phyloP scores from a whole-genome alignment of 2,329 filamentous ascomycete species.

The Cladosporium sphaerospermum region DNA sequence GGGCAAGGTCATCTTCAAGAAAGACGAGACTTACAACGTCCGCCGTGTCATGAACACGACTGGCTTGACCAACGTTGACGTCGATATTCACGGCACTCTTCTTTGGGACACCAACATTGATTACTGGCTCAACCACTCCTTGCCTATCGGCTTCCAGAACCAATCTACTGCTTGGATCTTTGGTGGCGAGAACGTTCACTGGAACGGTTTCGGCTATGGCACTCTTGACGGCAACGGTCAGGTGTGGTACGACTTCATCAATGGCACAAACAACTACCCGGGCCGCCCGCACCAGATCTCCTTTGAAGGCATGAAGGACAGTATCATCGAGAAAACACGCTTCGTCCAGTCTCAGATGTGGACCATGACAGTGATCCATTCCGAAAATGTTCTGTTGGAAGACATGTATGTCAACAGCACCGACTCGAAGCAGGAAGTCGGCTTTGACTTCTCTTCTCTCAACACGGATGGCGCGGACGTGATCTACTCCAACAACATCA shows the following conservation, averaged over 20 bases:
- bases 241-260: constrained; percentile 48
- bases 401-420: constrained; percentile 51
- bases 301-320: constrained; percentile 45
- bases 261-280: constrained; percentile 26
- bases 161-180: constrained; percentile 51
- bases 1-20: constrained; percentile 46
- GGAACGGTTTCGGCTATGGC: constrained; percentile 47
- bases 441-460: constrained; percentile 20
- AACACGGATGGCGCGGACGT: constrained; percentile 50
- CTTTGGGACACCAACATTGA: constrained; percentile 38
- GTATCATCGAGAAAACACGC: constrained; percentile 42
- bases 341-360: constrained; percentile 58
- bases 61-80: constrained; percentile 40
- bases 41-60: constrained; percentile 46
- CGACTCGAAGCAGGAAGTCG: constrained; percentile 18
- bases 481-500: constrained; percentile 47
- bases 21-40: constrained; percentile 42
- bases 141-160: constrained; percentile 51
- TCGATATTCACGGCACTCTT: constrained; percentile 45
- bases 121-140: constrained; percentile 49
- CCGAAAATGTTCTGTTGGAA: constrained; percentile 41
- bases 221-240: constrained; percentile 56
- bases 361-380: constrained; percentile 47
- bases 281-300: constrained; percentile 49
- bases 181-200: constrained; percentile 47